These are phyloP conservation scores for Leccinellum albellum DNA, from an alignment of 768 basidiomycete genomes.

Conservation along the genomic window DNA sequence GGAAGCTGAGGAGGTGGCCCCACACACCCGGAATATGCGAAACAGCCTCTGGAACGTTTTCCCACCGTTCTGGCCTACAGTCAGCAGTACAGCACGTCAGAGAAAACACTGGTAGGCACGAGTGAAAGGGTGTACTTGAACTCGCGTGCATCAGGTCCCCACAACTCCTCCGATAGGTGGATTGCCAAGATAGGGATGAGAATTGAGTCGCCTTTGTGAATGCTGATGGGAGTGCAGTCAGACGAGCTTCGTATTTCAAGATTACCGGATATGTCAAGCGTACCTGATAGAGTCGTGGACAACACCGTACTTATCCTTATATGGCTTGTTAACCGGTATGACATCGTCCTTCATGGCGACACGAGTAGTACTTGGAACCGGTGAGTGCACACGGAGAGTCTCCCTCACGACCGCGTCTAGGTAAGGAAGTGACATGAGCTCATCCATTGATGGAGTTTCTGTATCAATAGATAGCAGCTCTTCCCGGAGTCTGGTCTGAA, in stretches of 20 bases:
- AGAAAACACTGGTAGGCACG: background rate
- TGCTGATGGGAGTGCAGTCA: slow-evolving; percentile 18
- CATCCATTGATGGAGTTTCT: slow-evolving; percentile 65
- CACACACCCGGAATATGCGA: slow-evolving; percentile 54
- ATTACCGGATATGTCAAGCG: background rate
- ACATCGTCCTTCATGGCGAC: slow-evolving; percentile 50
- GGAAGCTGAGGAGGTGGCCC: slow-evolving; percentile 57
- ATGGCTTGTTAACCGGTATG: slow-evolving; percentile 46
- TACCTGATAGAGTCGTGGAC: slow-evolving; percentile 39
- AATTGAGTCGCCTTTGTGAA: slow-evolving; percentile 44
- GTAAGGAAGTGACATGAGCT: slow-evolving; percentile 61
- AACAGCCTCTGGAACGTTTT: slow-evolving; percentile 40
- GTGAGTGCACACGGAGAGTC: slow-evolving; percentile 52
- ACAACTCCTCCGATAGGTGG: slow-evolving; percentile 50
- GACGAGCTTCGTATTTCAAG: background rate
- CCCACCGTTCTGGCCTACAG: slow-evolving; percentile 46
- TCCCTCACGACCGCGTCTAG: slow-evolving; percentile 67
- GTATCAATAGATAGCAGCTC: slow-evolving; percentile 52
- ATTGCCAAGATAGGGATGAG: slow-evolving; percentile 50
- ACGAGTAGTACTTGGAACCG: slow-evolving; percentile 42
- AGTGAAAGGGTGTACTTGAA: slow-evolving; percentile 42
- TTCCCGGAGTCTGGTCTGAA: slow-evolving; percentile 54
- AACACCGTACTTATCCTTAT: slow-evolving; percentile 42
- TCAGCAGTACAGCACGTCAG: background rate
- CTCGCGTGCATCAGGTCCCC: slow-evolving; percentile 60